These are phyloP conservation scores for Aspergillus tanneri DNA, from an alignment of 2,329 filamentous ascomycete species.

Conservation along the genomic window DNA sequence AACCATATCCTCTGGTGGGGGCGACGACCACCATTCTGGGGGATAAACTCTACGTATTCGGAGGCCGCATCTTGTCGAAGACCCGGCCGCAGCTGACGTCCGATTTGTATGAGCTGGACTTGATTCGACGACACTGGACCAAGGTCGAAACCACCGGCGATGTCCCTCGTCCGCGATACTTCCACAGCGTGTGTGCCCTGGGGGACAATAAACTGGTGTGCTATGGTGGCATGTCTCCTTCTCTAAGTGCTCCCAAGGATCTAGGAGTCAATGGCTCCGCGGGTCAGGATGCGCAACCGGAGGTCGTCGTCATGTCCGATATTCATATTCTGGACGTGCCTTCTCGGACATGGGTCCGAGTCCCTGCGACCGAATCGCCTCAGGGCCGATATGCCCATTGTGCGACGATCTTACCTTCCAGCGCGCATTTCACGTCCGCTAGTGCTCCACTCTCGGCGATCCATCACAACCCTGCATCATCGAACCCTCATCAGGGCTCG, in stretches of 20 bases:
- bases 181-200: conserved; percentile 90
- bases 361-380: conserved; percentile 76
- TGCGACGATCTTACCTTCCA: conserved; percentile 85
- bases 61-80: conserved; percentile 80
- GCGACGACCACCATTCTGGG: conserved; percentile 93
- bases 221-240: conserved; percentile 96
- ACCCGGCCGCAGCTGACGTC: conserved; percentile 82
- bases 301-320: conserved; percentile 96
- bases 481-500: conserved; percentile 81
- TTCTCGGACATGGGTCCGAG: conserved; percentile 78
- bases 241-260: conserved; percentile 51
- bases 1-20: conserved; percentile 87
- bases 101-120: conserved; percentile 88
- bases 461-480: conserved; percentile 80
- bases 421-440: conserved; percentile 80
- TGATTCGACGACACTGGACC: conserved; percentile 89
- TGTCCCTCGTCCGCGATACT: conserved; percentile 86
- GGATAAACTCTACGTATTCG: conserved; percentile 96
- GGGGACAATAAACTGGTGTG: conserved; percentile 96
- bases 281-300: conserved; percentile 66
- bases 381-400: conserved; percentile 97
- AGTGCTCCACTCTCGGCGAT: conserved; percentile 82
- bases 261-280: conserved; percentile 39
- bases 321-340: conserved; percentile 91
- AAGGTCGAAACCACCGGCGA: conserved; percentile 83